phyloP scores from a whole-genome alignment of 768 basidiomycete genomes.

The Termitomyces sp. region DNA sequence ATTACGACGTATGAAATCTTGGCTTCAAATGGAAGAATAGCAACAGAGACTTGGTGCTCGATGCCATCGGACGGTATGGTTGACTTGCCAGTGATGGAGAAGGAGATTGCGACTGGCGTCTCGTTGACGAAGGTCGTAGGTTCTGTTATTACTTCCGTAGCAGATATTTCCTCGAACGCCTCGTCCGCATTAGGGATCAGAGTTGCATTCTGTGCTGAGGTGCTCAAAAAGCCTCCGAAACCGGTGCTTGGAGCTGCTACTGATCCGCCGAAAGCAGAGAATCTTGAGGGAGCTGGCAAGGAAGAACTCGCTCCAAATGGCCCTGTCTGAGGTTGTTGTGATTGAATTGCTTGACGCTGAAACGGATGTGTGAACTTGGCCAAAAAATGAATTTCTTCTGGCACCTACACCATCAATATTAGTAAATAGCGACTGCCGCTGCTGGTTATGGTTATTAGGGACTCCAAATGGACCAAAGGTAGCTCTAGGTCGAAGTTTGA shows the following conservation, averaged over 20 bases:
- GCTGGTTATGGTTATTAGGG: background rate
- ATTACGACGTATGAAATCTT: conserved; percentile 46
- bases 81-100: conserved; percentile 46
- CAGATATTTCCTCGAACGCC: conserved; percentile 31
- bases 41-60: conserved; percentile 54
- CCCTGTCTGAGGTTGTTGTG: background rate
- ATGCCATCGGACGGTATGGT: conserved; percentile 55
- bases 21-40: conserved; percentile 45
- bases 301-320: background rate
- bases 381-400: no score
- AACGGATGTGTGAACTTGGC: background rate
- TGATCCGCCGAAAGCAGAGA: no score
- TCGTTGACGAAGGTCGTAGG: conserved; percentile 46
- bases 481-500: conserved; percentile 28
- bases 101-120: conserved; percentile 52
- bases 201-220: background rate
- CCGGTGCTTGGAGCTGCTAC: background rate
- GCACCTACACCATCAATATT: background rate
- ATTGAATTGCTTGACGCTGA: background rate
- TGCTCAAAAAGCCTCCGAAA: background rate
- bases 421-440: background rate
- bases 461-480: background rate
- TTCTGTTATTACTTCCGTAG: conserved; percentile 26
- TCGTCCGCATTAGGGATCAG: conserved; percentile 9
- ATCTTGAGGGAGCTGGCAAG: background rate